Evolutionary conservation across 345 rosid species (phyloP).

Genomic region (Citrus inodora): DNA sequence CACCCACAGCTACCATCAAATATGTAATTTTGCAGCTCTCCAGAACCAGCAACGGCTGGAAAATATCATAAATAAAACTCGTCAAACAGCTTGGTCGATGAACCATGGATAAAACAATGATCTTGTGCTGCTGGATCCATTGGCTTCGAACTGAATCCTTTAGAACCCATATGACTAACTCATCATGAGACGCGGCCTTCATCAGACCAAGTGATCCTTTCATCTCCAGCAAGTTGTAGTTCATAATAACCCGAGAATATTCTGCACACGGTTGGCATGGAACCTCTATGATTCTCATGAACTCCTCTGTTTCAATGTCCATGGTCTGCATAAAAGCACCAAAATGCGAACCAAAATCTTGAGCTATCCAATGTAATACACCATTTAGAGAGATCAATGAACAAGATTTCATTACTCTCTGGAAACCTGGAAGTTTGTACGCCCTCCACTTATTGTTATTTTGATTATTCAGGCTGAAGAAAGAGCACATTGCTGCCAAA

Average conservation of each 20-base stretch:
- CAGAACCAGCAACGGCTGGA: not conserved
- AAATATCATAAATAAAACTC: not conserved
- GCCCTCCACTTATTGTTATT: not conserved
- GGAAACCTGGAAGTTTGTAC: not conserved
- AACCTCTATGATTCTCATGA: not conserved
- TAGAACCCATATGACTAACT: not conserved
- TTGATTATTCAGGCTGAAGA: not conserved
- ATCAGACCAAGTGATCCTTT: not conserved
- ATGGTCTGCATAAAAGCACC: not conserved
- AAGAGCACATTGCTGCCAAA: not conserved
- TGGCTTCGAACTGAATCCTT: not conserved
- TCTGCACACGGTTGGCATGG: not conserved
- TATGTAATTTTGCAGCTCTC: not conserved
- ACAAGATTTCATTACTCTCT: not conserved
- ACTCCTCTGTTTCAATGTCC: not conserved
- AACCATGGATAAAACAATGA: not conserved
- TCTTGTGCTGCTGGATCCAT: not conserved
- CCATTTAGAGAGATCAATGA: not conserved
- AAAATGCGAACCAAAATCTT: no score
- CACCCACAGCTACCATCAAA: not conserved
- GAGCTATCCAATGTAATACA: not conserved
- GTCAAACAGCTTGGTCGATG: not conserved
- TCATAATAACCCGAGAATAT: not conserved
- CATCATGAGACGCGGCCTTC: not conserved
- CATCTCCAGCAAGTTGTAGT: not conserved